Evolutionary conservation across 2,329 filamentous ascomycete species (phyloP).

Genomic region (Golovinomyces cichoracearum): DNA sequence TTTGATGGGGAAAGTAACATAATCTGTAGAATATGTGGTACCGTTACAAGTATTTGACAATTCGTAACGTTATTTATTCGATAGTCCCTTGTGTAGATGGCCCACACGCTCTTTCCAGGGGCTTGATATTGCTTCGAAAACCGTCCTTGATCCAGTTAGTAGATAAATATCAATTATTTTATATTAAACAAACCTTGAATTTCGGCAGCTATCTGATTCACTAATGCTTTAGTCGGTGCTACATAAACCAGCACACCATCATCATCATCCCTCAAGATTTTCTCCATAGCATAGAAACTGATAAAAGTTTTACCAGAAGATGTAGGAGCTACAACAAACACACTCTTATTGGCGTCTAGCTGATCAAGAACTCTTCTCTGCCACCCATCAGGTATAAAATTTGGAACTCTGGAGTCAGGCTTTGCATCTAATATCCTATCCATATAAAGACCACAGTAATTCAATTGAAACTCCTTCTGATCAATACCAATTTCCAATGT

Average conservation of each 20-base stretch:
- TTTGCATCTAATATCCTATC: no score
- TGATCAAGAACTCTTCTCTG: slow-evolving; percentile 47
- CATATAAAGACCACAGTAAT: no score
- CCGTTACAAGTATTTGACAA: no score
- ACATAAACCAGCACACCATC: slow-evolving; percentile 53
- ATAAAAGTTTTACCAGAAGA: slow-evolving; percentile 67
- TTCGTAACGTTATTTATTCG: no score
- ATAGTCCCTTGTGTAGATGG: no score
- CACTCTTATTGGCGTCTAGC: slow-evolving; percentile 41
- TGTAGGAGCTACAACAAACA: slow-evolving; percentile 54
- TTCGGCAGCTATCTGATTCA: slow-evolving; percentile 64
- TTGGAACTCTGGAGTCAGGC: slow-evolving; percentile 36
- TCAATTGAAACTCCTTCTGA: no score
- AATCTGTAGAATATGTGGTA: slow-evolving; percentile 54
- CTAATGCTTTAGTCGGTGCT: slow-evolving; percentile 55
- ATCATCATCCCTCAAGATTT: slow-evolving; percentile 39
- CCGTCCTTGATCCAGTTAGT: no score
- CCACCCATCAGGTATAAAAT: slow-evolving; percentile 52
- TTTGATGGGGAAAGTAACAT: slow-evolving; percentile 44
- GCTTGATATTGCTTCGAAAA: no score
- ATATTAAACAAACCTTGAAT: slow-evolving; percentile 27
- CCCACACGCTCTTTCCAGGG: no score
- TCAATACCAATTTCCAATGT: no score
- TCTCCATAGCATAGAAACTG: slow-evolving; percentile 61
- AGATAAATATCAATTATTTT: no score